A percentile compares a stretch with the other conserved stretches of the same genome.
Conservation (phyloP, 768 basidiomycete genomes). For the Tricholoma terreum region DNA sequence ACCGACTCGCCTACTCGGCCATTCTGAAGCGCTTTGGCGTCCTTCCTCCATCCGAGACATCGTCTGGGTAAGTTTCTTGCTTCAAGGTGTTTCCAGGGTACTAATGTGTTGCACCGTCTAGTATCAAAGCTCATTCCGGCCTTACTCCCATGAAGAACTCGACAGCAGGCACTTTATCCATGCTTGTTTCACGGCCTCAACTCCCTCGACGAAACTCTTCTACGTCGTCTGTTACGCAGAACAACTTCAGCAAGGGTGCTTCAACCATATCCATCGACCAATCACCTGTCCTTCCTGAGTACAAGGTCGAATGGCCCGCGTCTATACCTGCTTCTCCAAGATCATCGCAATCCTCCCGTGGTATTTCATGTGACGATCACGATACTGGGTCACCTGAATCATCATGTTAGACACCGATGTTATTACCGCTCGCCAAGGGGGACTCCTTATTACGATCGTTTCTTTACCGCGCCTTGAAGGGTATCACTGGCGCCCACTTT, state of each 20-base stretch:
- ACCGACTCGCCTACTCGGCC: constrained; percentile 36
- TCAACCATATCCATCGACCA: neutral
- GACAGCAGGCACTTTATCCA: neutral
- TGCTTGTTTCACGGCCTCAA: neutral
- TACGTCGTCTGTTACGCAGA: neutral
- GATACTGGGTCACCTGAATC: constrained; percentile 1
- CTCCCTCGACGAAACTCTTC: neutral
- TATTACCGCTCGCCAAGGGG: neutral
- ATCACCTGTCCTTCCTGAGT: neutral
- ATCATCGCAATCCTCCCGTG: neutral
- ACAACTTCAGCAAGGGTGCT: neutral
- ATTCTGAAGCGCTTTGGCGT: constrained; percentile 38
- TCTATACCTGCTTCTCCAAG: neutral
- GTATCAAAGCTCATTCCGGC: neutral
- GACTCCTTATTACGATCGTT: neutral
- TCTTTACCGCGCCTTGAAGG: neutral
- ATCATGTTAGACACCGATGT: neutral
- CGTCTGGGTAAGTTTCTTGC: neutral
- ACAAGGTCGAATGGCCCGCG: neutral
- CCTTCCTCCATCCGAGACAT: constrained; percentile 13
- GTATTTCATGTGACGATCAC: neutral
- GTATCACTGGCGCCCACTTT: neutral
- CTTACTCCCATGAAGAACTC: neutral
- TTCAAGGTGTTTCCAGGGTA: neutral
- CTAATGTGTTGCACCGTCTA: neutral